Percentiles rank a stretch among this genome's conserved stretches.
These are phyloP conservation scores for Pontederia paniculata DNA, from an alignment of 176 grass and related monocot species.

Conservation along the genomic window DNA sequence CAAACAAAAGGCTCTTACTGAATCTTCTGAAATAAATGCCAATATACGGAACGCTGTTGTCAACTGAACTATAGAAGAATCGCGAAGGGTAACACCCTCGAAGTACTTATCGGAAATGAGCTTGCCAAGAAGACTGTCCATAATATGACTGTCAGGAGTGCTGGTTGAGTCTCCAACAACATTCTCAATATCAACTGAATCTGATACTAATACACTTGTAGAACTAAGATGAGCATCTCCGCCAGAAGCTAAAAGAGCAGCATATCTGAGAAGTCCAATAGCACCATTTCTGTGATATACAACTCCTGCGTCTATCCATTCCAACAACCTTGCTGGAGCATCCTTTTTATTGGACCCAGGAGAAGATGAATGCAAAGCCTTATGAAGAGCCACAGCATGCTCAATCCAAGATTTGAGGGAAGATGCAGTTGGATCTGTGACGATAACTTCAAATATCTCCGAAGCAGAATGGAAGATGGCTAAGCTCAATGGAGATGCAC, in stretches of 20 bases:
- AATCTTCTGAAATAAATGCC: conserved; percentile 87
- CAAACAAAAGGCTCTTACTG: conserved; percentile 29
- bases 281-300: conserved; percentile 90
- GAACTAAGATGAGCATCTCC: conserved; percentile 95
- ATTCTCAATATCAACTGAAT: conserved; percentile 89
- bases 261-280: conserved; percentile 76
- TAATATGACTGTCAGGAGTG: conserved; percentile 60
- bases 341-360: conserved; percentile 93
- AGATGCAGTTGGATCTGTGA: conserved; percentile 77
- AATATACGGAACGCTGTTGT: conserved; percentile 83
- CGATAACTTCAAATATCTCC: conserved; percentile 95
- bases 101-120: conserved; percentile 79
- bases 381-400: conserved; percentile 80
- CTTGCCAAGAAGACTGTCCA: conserved; percentile 91
- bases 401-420: conserved; percentile 86
- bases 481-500: conserved; percentile 63
- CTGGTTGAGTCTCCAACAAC: conserved; percentile 69
- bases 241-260: conserved; percentile 81
- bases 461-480: conserved; percentile 89
- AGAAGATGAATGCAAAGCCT: conserved; percentile 84
- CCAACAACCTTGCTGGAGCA: conserved; percentile 78
- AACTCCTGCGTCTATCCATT: conserved; percentile 98
- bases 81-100: conserved; percentile 60
- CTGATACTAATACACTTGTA: conserved; percentile 76
- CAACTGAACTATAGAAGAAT: conserved; percentile 80